Conservation (phyloP, 202 grass and related monocot species). For the Zizania palustris region DNA sequence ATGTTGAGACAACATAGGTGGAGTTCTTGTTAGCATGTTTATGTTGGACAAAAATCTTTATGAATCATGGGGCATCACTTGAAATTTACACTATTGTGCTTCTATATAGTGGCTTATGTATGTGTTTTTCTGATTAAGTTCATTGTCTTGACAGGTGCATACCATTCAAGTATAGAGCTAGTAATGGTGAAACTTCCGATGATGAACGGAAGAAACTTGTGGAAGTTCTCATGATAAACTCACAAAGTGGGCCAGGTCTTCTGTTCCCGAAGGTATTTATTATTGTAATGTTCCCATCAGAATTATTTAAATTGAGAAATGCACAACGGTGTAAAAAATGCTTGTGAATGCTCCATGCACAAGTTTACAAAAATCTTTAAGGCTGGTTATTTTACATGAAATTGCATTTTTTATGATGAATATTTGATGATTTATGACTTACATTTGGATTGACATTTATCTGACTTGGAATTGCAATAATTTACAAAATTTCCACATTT, state of each 20-base stretch:
- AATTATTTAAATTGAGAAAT: too few species aligned
- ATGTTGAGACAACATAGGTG: too few species aligned
- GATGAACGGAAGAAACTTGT: slow-evolving; percentile 64
- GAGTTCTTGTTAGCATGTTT: neutral
- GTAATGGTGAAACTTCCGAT: slow-evolving; percentile 42
- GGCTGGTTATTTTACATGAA: neutral
- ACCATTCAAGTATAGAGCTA: slow-evolving; percentile 82
- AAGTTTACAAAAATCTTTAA: neutral
- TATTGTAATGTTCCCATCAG: slow-evolving; percentile 17
- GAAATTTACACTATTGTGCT: slow-evolving; percentile 1
- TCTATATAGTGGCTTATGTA: slow-evolving; percentile 11
- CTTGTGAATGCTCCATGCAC: too few species aligned
- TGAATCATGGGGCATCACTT: neutral
- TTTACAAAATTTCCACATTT: neutral
- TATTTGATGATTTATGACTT: neutral
- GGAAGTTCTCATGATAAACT: slow-evolving; percentile 99
- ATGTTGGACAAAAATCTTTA: neutral
- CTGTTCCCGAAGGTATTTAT: slow-evolving; percentile 90
- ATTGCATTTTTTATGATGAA: neutral
- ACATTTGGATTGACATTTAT: neutral
- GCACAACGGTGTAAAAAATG: too few species aligned
- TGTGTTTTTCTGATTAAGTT: slow-evolving; percentile 19
- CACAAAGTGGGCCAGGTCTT: slow-evolving; percentile 87
- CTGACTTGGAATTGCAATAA: neutral
- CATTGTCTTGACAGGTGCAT: slow-evolving; percentile 71